Evolutionary conservation across 192 early-diverging fungal genomes (phyloP), one percentile per base, ranked within the genome.

Genomic region (Entrophospora sp.): DNA sequence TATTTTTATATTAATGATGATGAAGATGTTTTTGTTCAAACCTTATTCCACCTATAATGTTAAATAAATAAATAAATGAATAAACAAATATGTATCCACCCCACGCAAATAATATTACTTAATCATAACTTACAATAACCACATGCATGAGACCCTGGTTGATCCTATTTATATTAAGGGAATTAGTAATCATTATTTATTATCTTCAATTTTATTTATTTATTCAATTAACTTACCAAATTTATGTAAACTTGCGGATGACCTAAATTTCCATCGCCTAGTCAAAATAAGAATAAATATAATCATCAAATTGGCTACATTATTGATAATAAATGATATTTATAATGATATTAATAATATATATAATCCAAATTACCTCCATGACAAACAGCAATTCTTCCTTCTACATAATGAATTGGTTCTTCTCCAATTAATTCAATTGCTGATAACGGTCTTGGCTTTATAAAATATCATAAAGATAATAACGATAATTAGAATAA

Each of bases 241-340:
- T 95, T 95, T 70, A 97, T 90, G 78, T 88, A 97, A 24, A 97
- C 89, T 69, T 88, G 89, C 22, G 95, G 95, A 69, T 97, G 95
- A 32, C 95, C 95, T 31, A 97, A 79, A 38, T 91, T 73, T 64
- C 93, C 95, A 48, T 87, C 93, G 51, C 82, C 87, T 88, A 57
- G 52, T 13, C 62, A 69, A 30, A 27, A 12, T 46, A 43, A 70
- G 69, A 14, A 14, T 28, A 4, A 49, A 13, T 36, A 34, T 22
- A 35, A 30, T n/a, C n/a, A n/a, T n/a, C n/a, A n/a, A n/a, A n/a
- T n/a, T n/a, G n/a, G n/a, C n/a, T n/a, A n/a, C n/a, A n/a, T n/a
- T n/a, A n/a, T n/a, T n/a, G n/a, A 22, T 22, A 24, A 52, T 24
- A 9, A 3, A 20, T 27, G 49, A 35, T 16, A 16, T 48, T 1